Percentiles rank a stretch among this genome's conserved stretches.
Evolutionary conservation across 495 filamentous ascomycete genomes (phyloP).

Genomic region (Rostrohypoxylon terebratum): DNA sequence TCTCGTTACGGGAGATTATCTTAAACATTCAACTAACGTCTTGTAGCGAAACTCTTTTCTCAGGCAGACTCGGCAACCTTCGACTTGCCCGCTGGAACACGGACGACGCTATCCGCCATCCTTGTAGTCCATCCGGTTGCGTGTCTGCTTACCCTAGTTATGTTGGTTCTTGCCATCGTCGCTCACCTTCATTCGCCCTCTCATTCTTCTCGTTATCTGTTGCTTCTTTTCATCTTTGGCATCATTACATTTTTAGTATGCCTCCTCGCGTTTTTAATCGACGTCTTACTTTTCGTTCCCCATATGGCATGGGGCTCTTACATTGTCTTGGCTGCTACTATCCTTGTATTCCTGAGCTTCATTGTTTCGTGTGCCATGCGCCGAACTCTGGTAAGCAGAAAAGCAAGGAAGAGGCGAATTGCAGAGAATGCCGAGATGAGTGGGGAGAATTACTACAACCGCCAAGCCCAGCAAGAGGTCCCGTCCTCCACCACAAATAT

Average conservation of each 20-base stretch:
- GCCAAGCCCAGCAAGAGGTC: slow-evolving; percentile 67
- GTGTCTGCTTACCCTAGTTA: slow-evolving; percentile 84
- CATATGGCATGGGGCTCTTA: slow-evolving; percentile 95
- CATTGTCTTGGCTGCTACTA: slow-evolving; percentile 90
- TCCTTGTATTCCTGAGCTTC: slow-evolving; percentile 83
- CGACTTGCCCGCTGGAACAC: slow-evolving; percentile 77
- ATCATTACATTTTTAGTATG: slow-evolving; percentile 87
- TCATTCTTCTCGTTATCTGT: slow-evolving; percentile 91
- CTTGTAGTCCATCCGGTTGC: slow-evolving; percentile 94
- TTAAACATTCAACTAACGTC: slow-evolving; percentile 48
- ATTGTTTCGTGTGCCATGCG: slow-evolving; percentile 98
- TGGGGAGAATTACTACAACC: slow-evolving; percentile 88
- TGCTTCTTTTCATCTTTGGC: slow-evolving; percentile 84
- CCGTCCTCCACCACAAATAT: slow-evolving; percentile 56
- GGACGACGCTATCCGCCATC: slow-evolving; percentile 88
- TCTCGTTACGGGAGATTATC: neutral
- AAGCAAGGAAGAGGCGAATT: slow-evolving; percentile 90
- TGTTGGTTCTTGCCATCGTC: slow-evolving; percentile 79
- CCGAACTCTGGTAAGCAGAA: slow-evolving; percentile 89
- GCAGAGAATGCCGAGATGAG: slow-evolving; percentile 96
- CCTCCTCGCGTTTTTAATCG: slow-evolving; percentile 89
- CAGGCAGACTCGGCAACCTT: slow-evolving; percentile 65
- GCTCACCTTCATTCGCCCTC: slow-evolving; percentile 91
- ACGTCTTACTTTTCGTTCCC: slow-evolving; percentile 95
- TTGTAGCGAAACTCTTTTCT: slow-evolving; percentile 53